Base-by-base conservation (phyloP, 2,329 filamentous ascomycete species). In the Gaeumannomyces tritici region DNA sequence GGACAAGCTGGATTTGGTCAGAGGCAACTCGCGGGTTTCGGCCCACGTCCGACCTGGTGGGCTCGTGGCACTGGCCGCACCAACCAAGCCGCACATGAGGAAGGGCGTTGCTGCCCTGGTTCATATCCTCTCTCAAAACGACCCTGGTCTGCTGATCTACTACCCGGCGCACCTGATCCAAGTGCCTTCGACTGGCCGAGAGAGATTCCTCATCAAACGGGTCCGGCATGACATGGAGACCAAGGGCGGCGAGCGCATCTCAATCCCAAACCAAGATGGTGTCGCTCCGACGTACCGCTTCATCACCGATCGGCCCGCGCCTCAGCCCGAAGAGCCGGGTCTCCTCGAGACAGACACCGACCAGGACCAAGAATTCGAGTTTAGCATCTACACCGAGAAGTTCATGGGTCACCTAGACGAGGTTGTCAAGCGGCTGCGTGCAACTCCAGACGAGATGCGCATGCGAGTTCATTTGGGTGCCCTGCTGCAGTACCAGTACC, bases 391-490 rank as follows among this genome's bases (percentile, higher is more conserved):
- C 33, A 51, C 29, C 1, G 29, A 24, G 24, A 15, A 47, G 5
- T 63, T 64, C 59, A 33, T 54, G 8, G 6, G 33, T 1, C 12
- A 59, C n/a, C 55, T 64, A 12, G 31, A 47, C 8, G 21, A 57
- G 8, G 54, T 63, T 15, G 59, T 33, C 9, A 18, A 3, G 1
- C 59, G 27, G 8, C 57, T 64, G 15, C 31, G 21, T 15, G 27
- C 54, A 6, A 35, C 55, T 1, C 59, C 62, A 18, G 55, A 60
- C 27, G 62, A 63, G 55, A 64, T 64, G 59, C 62, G 60, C 8
- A 63, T 64, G 63, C 62, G 63, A 7, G 13, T 64, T 2, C 26
- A 64, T 18, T 24, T 64, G 18, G 63, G 63, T 15, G 54, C 42
- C 13, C 15, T 63, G 26, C 13, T 24, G 11, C 62, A 63, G n/a